A percentile compares a stretch with the other conserved stretches of the same genome.
phyloP scores from a whole-genome alignment of 2,329 filamentous ascomycete genomes.

The Verticillium tricorpus region DNA sequence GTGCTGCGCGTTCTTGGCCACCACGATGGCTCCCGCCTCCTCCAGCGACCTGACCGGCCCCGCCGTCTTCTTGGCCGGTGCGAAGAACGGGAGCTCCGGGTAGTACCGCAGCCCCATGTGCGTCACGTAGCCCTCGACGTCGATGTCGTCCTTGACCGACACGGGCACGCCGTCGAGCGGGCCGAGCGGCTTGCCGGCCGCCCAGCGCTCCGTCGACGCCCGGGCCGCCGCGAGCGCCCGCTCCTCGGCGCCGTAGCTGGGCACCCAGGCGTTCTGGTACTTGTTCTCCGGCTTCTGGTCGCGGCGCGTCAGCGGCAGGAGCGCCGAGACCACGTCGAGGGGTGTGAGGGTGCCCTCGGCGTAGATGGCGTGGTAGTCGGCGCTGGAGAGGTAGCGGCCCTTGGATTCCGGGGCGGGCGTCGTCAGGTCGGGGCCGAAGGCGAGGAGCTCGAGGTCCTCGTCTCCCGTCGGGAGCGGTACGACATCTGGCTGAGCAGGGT shows the following conservation, averaged over 20 bases:
- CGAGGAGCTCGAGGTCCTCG: constrained; percentile 25
- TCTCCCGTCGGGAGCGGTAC: constrained; percentile 40
- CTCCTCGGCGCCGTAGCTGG: constrained; percentile 46
- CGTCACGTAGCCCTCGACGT: constrained; percentile 65
- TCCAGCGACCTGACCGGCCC: constrained; percentile 70
- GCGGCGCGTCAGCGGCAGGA: constrained; percentile 67
- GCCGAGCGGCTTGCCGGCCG: constrained; percentile 58
- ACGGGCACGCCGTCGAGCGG: constrained; percentile 79
- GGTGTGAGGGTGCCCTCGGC: constrained; percentile 66
- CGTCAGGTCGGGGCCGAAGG: constrained; percentile 36
- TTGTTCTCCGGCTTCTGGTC: constrained; percentile 48
- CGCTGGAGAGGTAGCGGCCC: constrained; percentile 59
- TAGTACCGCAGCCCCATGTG: constrained; percentile 61
- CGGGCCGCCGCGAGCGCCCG: constrained; percentile 62
- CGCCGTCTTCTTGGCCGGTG: constrained; percentile 47
- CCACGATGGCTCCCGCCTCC: constrained; percentile 68
- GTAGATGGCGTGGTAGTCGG: constrained; percentile 76
- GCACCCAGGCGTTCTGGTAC: constrained; percentile 71
- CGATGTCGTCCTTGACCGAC: constrained; percentile 77
- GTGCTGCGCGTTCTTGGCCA: constrained; percentile 78
- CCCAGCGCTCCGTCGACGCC: constrained; percentile 70
- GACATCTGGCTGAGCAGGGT: constrained; percentile 45
- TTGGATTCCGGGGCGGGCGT: constrained; percentile 31
- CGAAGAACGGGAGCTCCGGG: constrained; percentile 47
- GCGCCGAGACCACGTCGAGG: constrained; percentile 61